phyloP scores from a whole-genome alignment of 805 yeast species.

The Pichia kluyveri region DNA sequence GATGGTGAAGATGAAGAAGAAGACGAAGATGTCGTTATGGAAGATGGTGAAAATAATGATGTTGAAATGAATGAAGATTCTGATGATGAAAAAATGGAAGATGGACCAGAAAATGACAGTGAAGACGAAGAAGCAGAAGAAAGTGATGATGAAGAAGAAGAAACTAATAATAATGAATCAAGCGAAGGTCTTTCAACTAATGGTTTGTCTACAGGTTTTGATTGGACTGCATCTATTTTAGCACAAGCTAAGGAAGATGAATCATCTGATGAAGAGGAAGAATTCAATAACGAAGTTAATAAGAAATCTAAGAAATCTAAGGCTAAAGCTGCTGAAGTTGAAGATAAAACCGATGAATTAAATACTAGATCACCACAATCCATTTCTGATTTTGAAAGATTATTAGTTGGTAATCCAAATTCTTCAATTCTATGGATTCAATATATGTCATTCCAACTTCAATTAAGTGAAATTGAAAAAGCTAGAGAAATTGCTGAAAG shows the following conservation, averaged over 20 bases:
- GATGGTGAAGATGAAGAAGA: slow-evolving; percentile 21
- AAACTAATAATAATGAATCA: slow-evolving; percentile 21
- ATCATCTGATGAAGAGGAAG: slow-evolving; percentile 42
- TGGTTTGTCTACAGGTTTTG: slow-evolving; percentile 84
- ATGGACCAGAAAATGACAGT: background rate
- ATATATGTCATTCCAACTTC: slow-evolving; percentile 96
- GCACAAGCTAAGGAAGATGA: slow-evolving; percentile 64
- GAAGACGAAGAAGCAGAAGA: background rate
- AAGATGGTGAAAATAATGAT: slow-evolving; percentile 23
- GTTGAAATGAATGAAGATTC: slow-evolving; percentile 21
- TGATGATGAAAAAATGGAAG: slow-evolving; percentile 15
- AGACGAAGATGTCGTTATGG: slow-evolving; percentile 24
- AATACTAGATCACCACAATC: slow-evolving; percentile 87
- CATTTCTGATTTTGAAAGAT: slow-evolving; percentile 82
- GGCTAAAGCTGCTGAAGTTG: slow-evolving; percentile 33
- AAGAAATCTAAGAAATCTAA: slow-evolving; percentile 33
- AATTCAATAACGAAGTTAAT: slow-evolving; percentile 30
- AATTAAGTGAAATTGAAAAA: slow-evolving; percentile 86
- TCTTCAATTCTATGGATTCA: slow-evolving; percentile 95
- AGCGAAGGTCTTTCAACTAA: slow-evolving; percentile 17
- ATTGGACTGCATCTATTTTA: slow-evolving; percentile 88
- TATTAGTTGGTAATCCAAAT: slow-evolving; percentile 85
- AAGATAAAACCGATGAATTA: slow-evolving; percentile 80
- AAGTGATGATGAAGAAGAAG: slow-evolving; percentile 10
- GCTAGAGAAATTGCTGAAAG: slow-evolving; percentile 91